Conservation (phyloP, 352 stramenopile genomes). For the Globisporangium okanoganense region DNA sequence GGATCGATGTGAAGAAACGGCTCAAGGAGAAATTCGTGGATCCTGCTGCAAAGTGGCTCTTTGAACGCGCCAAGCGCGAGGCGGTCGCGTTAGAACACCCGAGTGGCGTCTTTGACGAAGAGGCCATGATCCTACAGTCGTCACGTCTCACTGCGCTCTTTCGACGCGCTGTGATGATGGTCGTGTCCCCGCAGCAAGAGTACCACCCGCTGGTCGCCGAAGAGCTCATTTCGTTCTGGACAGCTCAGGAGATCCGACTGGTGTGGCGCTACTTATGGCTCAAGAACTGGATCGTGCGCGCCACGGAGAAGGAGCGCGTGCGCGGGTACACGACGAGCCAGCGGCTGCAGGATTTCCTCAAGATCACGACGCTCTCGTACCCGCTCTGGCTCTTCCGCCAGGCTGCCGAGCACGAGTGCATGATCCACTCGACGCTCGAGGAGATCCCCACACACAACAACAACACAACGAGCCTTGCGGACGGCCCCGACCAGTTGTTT, state of each 20-base stretch:
- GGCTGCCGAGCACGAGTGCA: conserved; percentile 66
- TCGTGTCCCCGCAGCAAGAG: conserved; percentile 60
- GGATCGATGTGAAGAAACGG: conserved; percentile 78
- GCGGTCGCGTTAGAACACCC: conserved; percentile 38
- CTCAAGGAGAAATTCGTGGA: conserved; percentile 68
- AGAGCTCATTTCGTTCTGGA: conserved; percentile 82
- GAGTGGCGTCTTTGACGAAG: conserved; percentile 58
- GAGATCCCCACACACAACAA: conserved; percentile 28
- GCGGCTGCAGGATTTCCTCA: conserved; percentile 63
- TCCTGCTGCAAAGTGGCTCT: conserved; percentile 44
- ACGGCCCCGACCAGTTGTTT: conserved; percentile 37
- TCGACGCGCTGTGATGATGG: conserved; percentile 76
- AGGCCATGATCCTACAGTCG: conserved; percentile 49
- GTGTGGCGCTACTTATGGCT: conserved; percentile 86
- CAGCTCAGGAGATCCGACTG: conserved; percentile 58
- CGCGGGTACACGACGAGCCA: conserved; percentile 64
- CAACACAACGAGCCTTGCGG: background rate
- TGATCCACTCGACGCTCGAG: conserved; percentile 61
- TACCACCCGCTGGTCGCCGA: conserved; percentile 80
- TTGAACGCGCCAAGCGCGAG: conserved; percentile 60
- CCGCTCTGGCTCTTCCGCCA: conserved; percentile 69
- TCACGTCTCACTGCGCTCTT: conserved; percentile 69
- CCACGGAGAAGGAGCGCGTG: conserved; percentile 63
- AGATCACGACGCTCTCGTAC: conserved; percentile 65
- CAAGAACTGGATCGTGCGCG: conserved; percentile 81